Base-by-base conservation (phyloP, 805 yeast species). In the Sugiyamaella qingdaonensis region DNA sequence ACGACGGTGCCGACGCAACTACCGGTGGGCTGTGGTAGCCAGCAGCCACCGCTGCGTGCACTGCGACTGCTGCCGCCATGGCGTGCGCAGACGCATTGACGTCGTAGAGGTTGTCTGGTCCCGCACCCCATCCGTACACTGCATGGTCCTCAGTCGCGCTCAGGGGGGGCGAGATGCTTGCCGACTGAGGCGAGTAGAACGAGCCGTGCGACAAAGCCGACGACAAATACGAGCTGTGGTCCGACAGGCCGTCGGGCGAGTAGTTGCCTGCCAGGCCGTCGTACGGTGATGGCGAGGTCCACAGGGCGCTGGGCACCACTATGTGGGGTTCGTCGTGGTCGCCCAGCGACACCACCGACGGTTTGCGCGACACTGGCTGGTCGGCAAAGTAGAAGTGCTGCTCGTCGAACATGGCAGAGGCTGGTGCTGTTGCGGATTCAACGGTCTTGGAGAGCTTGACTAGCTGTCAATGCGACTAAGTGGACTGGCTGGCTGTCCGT, bases 331-430 rank as follows among this genome's bases (percentile, higher is more conserved):
- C 46, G 24, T 39, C 48, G 3, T 14, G 29, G 21, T 49, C 52
- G 10, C 36, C 52, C 27, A 49, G 43, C 21, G 52, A 49, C 13
- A 49, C 42, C 48, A 32, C 27, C 13, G 52, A 49, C 10, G 47
- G 52, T n/a, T 43, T 49, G 29, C 52, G 46, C 8, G 52, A 49
- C 21, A 49, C 52, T 16, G 19, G 21, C 19, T 49, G 52, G 34
- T 49, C 52, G 27, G 5, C 43, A 13, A 42, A 19, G 19, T 39
- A 39, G 21, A 39, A 39, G 24, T 39, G 43, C 19, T 39, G 43
- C 24, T 39, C 43, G 21, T 39, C 43, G 19, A 39, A 39, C 43
- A 39, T 39, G 2, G 43, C 37, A n/a, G 37, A 4, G 29, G 29
- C 29, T 4, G 29, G 7, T 24, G 29, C 29, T n/a, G n/a, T n/a